Evolutionary conservation across 2,329 filamentous ascomycete genomes (phyloP), one percentile per base, ranked within the genome.

Genomic region (Microdochium paspali): DNA sequence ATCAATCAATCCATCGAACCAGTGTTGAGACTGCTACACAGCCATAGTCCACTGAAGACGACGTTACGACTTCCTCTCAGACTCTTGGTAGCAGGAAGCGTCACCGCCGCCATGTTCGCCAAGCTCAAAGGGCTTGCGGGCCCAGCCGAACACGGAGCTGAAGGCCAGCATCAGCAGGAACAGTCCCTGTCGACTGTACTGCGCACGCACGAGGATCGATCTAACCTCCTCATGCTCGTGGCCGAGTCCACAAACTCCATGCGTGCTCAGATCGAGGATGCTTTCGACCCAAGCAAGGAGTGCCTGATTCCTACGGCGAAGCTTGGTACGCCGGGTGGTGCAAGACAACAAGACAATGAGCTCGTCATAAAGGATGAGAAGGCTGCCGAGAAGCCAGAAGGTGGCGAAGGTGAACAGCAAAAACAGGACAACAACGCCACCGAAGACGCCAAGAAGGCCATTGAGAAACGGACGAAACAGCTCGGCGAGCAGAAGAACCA

Each of bases 381-480:
- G 35, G 24, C 47, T 15, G 44, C 44, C 3, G 44, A 49, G n/a
- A 23, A 49, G 15, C 44, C 47, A 3, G 15, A 43, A 24, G 28
- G 45, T 20, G 24, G 30, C n/a, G 23, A 28, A 21, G 18, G 35
- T 5, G 28, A 25, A 2, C n/a, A 18, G 42, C 2, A 20, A 21
- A 26, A 42, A 10, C 43, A 46, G 13, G n/a, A n/a, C n/a, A n/a
- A n/a, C n/a, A 26, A 56, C 25, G 28, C 35, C 4, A 24, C 46
- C 10, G 52, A 58, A 24, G 58, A 53, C 39, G 52, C 49, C 21
- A 53, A 53, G 20, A 44, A 47, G 10, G 54, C 56, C 15, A 31
- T 56, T 1, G 51, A 52, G 9, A 59, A 55, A 32, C 51, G 51
- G 4, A 55, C 57, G 46, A 58, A 56, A 40, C 58, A 61, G 44